These are phyloP conservation scores for Ophiocytium majus DNA, from an alignment of 352 stramenopile genomes.

Conservation along the genomic window DNA sequence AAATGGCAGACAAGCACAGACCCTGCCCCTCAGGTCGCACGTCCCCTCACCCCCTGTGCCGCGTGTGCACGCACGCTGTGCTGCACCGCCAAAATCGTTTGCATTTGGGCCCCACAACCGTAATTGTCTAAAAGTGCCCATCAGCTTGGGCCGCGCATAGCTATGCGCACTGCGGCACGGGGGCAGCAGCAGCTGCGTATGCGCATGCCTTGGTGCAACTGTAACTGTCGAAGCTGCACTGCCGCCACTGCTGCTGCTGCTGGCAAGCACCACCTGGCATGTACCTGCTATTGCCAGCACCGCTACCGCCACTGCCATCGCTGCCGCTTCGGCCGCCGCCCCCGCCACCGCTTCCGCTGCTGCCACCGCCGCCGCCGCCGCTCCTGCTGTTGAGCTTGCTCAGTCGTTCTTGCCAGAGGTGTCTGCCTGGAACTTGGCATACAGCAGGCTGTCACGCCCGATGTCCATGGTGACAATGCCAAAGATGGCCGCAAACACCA, in stretches of 20 bases:
- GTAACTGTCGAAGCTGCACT: background rate
- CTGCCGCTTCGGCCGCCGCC: background rate
- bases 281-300: background rate
- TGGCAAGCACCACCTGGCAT: background rate
- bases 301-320: background rate
- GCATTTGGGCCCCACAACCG: no score
- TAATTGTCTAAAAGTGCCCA: no score
- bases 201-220: no score
- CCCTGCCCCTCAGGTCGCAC: no score
- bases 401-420: slow-evolving; percentile 47
- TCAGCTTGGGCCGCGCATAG: no score
- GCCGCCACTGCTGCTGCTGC: no score
- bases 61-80: no score
- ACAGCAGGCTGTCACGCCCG: slow-evolving; percentile 71
- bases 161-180: no score
- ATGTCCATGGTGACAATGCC: slow-evolving; percentile 71
- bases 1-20: no score
- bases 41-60: no score
- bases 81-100: background rate
- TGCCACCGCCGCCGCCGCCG: no score
- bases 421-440: slow-evolving; percentile 72
- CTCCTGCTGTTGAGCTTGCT: no score
- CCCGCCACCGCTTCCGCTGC: background rate
- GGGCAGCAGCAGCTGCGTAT: background rate
- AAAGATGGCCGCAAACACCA: slow-evolving; percentile 64